Percentiles rank a stretch among this genome's conserved stretches.
These are phyloP conservation scores for Penicilliopsis zonata DNA, from an alignment of 495 filamentous ascomycete genomes.

Conservation along the genomic window DNA sequence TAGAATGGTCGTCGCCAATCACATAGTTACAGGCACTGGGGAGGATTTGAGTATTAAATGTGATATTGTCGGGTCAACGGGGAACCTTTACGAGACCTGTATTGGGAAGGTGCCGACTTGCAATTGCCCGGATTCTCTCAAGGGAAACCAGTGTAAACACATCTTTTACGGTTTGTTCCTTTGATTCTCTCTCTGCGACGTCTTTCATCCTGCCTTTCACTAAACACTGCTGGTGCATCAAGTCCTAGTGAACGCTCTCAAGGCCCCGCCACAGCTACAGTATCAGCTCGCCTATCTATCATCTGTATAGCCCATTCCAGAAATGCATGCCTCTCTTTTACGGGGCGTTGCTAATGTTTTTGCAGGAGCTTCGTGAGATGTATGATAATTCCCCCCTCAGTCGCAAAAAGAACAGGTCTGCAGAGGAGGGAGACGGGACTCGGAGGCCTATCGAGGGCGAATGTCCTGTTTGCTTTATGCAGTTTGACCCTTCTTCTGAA, in stretches of 20 bases:
- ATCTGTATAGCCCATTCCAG: conserved; percentile 18
- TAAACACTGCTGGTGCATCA: conserved; percentile 13
- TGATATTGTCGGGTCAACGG: conserved; percentile 61
- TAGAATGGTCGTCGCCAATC: conserved; percentile 48
- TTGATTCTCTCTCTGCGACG: not conserved
- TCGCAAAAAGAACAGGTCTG: conserved; percentile 6
- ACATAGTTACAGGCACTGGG: conserved; percentile 27
- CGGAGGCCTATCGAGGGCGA: conserved; percentile 57
- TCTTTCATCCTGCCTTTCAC: not conserved
- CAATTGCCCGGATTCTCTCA: conserved; percentile 49
- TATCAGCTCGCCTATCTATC: conserved; percentile 67
- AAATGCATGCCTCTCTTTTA: not conserved
- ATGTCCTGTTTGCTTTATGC: conserved; percentile 69
- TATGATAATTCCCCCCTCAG: conserved; percentile 22
- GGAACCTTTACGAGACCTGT: conserved; percentile 57
- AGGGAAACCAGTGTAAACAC: conserved; percentile 67
- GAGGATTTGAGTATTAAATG: conserved; percentile 41
- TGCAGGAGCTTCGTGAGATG: conserved; percentile 47
- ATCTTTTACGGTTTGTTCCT: conserved; percentile 43
- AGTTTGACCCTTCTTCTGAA: conserved; percentile 45
- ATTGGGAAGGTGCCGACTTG: conserved; percentile 50
- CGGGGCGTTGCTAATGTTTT: not conserved
- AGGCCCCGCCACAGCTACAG: conserved; percentile 45
- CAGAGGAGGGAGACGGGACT: conserved; percentile 26
- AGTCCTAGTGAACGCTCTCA: conserved; percentile 54